Conservation (phyloP, 2,329 filamentous ascomycete species). For the Didymella exigua region DNA sequence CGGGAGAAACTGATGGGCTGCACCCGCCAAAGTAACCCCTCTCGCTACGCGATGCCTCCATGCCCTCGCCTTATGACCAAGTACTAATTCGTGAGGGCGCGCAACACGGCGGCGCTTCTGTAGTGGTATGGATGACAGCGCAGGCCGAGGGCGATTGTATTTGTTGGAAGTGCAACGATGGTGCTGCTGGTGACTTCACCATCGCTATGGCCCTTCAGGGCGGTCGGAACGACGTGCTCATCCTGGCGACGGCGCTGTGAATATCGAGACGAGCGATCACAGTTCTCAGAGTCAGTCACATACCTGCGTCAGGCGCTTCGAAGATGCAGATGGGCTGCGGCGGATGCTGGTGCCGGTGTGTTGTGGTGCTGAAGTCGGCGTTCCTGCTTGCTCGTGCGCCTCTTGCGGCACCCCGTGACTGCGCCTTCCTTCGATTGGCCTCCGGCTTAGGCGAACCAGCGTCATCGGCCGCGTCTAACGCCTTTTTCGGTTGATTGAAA, state of each 20-base stretch:
- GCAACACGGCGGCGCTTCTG: not conserved
- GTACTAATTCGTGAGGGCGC: not conserved
- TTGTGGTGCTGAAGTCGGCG: slow-evolving; percentile 18
- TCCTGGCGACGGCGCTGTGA: slow-evolving; percentile 15
- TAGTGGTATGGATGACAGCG: not conserved
- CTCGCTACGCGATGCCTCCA: not conserved
- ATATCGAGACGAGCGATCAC: slow-evolving; percentile 4
- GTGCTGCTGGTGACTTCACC: not conserved
- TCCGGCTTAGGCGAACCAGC: slow-evolving; percentile 4
- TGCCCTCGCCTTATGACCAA: not conserved
- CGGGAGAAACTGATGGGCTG: not conserved
- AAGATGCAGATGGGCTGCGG: slow-evolving; percentile 3
- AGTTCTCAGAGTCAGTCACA: slow-evolving; percentile 1
- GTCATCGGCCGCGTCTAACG: slow-evolving; percentile 23
- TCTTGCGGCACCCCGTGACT: slow-evolving; percentile 13
- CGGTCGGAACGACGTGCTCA: slow-evolving; percentile 8
- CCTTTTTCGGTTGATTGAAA: slow-evolving; percentile 24
- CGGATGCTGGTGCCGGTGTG: slow-evolving; percentile 12
- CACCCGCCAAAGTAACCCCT: not conserved
- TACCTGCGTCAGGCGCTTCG: slow-evolving; percentile 13
- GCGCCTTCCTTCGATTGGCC: slow-evolving; percentile 1
- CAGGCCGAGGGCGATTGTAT: not conserved
- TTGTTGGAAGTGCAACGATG: not conserved
- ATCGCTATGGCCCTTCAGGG: slow-evolving; percentile 7
- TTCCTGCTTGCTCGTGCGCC: slow-evolving; percentile 12